Conservation (phyloP, 1,139 yeast genomes). For the Blastobotrys capitulatus region DNA sequence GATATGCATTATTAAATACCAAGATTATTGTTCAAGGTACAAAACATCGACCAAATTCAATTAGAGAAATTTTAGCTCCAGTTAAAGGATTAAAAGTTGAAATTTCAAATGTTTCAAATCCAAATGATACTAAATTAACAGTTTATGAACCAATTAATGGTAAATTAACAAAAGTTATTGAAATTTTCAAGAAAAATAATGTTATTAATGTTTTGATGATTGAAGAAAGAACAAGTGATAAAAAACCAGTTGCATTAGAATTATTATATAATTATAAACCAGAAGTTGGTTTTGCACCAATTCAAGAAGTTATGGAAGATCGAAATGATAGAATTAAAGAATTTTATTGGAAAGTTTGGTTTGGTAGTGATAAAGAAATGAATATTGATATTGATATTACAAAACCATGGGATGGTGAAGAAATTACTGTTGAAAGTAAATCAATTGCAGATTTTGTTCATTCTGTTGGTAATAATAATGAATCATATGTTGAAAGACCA, state of each 20-base stretch:
- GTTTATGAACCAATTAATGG: conserved; percentile 72
- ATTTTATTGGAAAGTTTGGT: conserved; percentile 98
- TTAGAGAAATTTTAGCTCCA: conserved; percentile 76
- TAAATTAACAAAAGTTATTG: conserved; percentile 62
- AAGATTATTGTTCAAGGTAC: conserved; percentile 80
- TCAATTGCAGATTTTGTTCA: conserved; percentile 91
- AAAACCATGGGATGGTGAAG: conserved; percentile 62
- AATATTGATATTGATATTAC: conserved; percentile 56
- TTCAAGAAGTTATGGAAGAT: conserved; percentile 80
- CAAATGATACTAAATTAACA: conserved; percentile 54
- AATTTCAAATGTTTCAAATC: conserved; percentile 46
- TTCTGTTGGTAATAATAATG: conserved; percentile 95
- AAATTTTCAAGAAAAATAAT: conserved; percentile 45
- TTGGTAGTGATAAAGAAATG: conserved; percentile 56
- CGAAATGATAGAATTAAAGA: conserved; percentile 91
- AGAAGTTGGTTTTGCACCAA: conserved; percentile 90
- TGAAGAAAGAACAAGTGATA: conserved; percentile 84
- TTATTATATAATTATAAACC: conserved; percentile 77
- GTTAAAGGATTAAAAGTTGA: conserved; percentile 59
- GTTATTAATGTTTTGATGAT: conserved; percentile 67
- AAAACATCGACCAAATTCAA: conserved; percentile 72
- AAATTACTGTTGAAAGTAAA: conserved; percentile 63
- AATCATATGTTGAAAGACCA: conserved; percentile 85
- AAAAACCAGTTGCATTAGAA: conserved; percentile 65
- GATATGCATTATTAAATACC: conserved; percentile 81